Base-by-base conservation (phyloP, 108 stramenopile species). In the Epithemia pelagica region DNA sequence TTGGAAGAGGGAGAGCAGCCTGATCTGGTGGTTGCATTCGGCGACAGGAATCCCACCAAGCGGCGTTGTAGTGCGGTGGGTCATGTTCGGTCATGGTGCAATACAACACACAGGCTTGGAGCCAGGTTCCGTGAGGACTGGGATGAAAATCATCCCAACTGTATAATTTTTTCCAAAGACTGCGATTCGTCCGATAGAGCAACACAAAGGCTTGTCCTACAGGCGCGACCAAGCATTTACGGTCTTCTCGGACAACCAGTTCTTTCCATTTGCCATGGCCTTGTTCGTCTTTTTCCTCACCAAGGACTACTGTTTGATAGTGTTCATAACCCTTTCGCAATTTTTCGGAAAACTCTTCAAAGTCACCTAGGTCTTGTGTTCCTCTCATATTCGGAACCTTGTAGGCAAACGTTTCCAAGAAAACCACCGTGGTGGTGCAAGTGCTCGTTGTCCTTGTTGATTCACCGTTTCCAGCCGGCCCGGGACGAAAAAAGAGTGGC, bases 71-170 rank as follows among this genome's bases (percentile, higher is more conserved):
- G 67, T 59, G 0, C 65, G 78, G 31, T 69, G 69, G 0, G 64
- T 46, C 26, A 46, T 64, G 60, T 52, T 74, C 67, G 31, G 71
- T 59, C 54, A 90, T 75, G 0, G 83, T 77, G 51, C 69, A 78
- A 67, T 78, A 74, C 55, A 90, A 66, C 1, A 90, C 75, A 63
- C 80, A 85, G 2, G 85, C 86, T 64, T 87, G 78, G 51, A 90
- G 64, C 57, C 79, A 81, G 1, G 89, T 83, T 23, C 89, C 89
- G 37, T 80, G 78, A 32, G 82, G 86, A 65, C 82, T 83, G 32
- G 85, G 86, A 69, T 90, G 89, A 65, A 87, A 85, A 53, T 85
- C 72, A 55, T 90, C 89, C 25, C 25, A 62, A 2, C 76, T 74
- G 74, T 87, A 90, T 28, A 90, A 46, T 29, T 72, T 59, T 64